Conservation (phyloP, 2,329 filamentous ascomycete genomes). For the Colletotrichum sp. region DNA sequence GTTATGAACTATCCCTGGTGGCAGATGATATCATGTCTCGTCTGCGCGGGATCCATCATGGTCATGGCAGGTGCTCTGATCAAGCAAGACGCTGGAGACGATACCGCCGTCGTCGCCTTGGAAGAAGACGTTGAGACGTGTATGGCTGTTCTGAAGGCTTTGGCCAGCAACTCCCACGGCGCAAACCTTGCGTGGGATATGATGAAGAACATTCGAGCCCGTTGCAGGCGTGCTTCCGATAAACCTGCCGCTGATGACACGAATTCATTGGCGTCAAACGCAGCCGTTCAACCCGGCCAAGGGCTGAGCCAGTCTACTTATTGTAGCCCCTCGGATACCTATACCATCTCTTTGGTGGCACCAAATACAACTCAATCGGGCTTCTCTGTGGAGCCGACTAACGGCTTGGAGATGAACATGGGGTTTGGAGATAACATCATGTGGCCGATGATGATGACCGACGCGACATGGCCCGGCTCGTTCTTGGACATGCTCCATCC, state of each 20-base stretch:
- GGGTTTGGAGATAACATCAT: not conserved
- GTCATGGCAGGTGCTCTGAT: not conserved
- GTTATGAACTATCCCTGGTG: not conserved
- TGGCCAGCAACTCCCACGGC: not conserved
- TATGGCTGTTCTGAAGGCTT: not conserved
- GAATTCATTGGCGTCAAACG: accelerated
- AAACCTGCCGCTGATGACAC: accelerated
- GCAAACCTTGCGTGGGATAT: not conserved
- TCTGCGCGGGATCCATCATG: not conserved
- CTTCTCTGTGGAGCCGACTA: not conserved
- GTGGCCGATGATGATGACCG: not conserved
- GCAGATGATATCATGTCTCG: not conserved
- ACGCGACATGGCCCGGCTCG: not conserved
- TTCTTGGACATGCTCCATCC: not conserved
- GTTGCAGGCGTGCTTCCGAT: not conserved
- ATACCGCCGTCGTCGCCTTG: not conserved
- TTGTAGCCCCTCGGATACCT: not conserved
- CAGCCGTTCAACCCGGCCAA: not conserved
- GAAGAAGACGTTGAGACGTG: not conserved
- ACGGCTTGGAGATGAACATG: not conserved
- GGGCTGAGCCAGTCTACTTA: not conserved
- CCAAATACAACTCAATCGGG: accelerated
- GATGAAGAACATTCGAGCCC: not conserved
- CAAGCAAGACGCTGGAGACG: not conserved
- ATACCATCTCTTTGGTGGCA: not conserved